Conservation (phyloP, 1,284 basidiomycete species). For the Heterobasidion irregulare region DNA sequence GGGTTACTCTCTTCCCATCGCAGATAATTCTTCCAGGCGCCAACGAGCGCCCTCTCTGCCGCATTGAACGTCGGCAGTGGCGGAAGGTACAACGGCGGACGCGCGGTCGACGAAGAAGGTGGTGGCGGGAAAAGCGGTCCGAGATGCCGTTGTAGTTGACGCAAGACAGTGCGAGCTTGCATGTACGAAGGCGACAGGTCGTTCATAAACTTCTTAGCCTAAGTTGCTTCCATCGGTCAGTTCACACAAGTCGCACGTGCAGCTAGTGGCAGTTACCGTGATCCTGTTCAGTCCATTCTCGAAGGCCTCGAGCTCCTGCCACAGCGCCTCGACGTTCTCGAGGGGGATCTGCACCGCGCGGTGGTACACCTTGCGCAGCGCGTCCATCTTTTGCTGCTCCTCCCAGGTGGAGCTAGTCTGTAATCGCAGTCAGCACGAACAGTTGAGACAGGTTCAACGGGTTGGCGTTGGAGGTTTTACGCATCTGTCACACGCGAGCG, state of each 20-base stretch:
- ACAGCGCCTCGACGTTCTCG: constrained; percentile 88
- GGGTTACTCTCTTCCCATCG: constrained; percentile 97
- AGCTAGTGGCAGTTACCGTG: constrained; percentile 39
- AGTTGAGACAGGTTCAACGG: constrained; percentile 1
- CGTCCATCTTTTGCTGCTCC: constrained; percentile 92
- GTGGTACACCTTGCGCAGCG: constrained; percentile 87
- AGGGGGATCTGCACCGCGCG: constrained; percentile 91
- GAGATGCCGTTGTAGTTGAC: constrained; percentile 75
- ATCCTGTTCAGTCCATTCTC: constrained; percentile 89
- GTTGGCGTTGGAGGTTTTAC: background rate
- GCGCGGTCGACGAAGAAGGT: constrained; percentile 28
- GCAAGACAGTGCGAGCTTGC: constrained; percentile 87
- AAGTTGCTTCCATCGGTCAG: constrained; percentile 1
- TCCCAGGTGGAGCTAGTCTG: constrained; percentile 85
- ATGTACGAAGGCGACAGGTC: constrained; percentile 82
- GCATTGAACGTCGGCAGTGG: constrained; percentile 66
- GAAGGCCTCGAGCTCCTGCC: constrained; percentile 93
- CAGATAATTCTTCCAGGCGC: constrained; percentile 86
- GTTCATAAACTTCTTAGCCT: constrained; percentile 92
- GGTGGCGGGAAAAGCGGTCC: constrained; percentile 51
- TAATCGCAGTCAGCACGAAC: constrained; percentile 3
- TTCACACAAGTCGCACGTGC: background rate
- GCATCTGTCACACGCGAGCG: constrained; percentile 2
- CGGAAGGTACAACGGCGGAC: constrained; percentile 56
- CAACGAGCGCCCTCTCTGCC: constrained; percentile 67